These are phyloP conservation scores for Pseudogymnoascus sp. DNA, from an alignment of 2,329 filamentous ascomycete species.

Conservation along the genomic window DNA sequence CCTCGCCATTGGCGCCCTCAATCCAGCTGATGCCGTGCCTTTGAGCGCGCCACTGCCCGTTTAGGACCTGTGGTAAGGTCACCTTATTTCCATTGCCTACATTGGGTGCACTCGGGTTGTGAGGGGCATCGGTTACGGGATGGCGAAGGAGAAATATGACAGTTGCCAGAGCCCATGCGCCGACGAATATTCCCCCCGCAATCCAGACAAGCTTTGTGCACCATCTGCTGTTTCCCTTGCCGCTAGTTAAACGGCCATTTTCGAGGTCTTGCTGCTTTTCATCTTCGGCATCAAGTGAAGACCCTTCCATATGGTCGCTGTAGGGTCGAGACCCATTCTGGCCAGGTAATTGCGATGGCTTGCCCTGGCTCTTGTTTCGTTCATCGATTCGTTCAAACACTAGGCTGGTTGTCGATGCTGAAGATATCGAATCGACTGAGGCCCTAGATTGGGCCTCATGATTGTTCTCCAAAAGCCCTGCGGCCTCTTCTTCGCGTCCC, in stretches of 20 bases:
- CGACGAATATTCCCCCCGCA: conserved; percentile 49
- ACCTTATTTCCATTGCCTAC: conserved; percentile 62
- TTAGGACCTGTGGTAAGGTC: conserved; percentile 62
- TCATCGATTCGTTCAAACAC: conserved; percentile 71
- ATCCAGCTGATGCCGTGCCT: conserved; percentile 70
- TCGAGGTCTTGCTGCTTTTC: conserved; percentile 35
- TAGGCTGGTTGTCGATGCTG: conserved; percentile 74
- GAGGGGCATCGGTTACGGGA: conserved; percentile 48
- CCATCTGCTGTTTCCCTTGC: conserved; percentile 31
- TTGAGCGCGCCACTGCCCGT: conserved; percentile 55
- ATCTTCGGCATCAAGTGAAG: conserved; percentile 33
- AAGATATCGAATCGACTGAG: conserved; percentile 50
- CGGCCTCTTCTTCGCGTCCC: conserved; percentile 23
- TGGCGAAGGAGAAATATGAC: conserved; percentile 58
- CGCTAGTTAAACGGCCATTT: conserved; percentile 23
- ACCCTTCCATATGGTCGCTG: conserved; percentile 13
- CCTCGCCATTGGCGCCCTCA: conserved; percentile 63
- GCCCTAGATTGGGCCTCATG: conserved; percentile 15
- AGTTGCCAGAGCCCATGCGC: conserved; percentile 62
- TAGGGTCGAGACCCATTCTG: conserved; percentile 2
- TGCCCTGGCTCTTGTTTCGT: conserved; percentile 23
- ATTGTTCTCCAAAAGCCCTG: conserved; percentile 20
- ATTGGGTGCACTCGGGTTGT: conserved; percentile 59
- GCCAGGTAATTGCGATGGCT: conserved; percentile 3
- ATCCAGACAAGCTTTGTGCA: conserved; percentile 43